Evolutionary conservation across 805 yeast genomes (phyloP).

Genomic region (Schizosaccharomyces osmophilus): DNA sequence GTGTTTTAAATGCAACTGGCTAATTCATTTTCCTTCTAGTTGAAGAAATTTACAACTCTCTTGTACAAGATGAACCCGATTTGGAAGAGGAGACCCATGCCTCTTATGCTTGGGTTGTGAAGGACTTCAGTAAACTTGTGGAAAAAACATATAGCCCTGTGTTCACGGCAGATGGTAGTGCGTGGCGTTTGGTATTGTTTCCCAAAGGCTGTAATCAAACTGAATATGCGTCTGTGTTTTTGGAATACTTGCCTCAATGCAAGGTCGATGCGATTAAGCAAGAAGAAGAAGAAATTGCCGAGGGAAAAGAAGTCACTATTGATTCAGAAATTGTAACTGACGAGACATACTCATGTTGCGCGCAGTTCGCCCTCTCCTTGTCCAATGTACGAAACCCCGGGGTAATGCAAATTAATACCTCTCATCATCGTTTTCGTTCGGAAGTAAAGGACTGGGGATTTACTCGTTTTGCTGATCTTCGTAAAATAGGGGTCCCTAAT

Average conservation of each 20-base stretch:
- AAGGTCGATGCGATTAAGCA: constrained; percentile 16
- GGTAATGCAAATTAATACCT: constrained; percentile 18
- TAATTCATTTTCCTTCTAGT: not conserved
- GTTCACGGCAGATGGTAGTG: not conserved
- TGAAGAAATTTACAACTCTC: not conserved
- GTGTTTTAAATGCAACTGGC: not conserved
- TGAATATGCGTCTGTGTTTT: constrained; percentile 1
- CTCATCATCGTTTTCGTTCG: constrained; percentile 55
- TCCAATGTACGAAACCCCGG: constrained; percentile 59
- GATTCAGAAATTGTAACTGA: constrained; percentile 36
- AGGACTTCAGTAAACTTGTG: not conserved
- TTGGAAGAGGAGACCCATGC: constrained; percentile 1
- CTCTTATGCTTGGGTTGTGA: not conserved
- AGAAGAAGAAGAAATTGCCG: constrained; percentile 48
- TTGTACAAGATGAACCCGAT: not conserved
- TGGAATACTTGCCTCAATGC: constrained; percentile 1
- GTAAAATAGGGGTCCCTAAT: constrained; percentile 16
- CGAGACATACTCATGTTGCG: constrained; percentile 24
- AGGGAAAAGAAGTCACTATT: constrained; percentile 13
- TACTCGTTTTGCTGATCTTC: constrained; percentile 41
- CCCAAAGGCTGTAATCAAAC: constrained; percentile 39
- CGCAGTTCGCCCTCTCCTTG: constrained; percentile 62
- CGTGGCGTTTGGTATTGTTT: constrained; percentile 29
- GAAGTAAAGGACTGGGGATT: constrained; percentile 92
- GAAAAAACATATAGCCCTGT: not conserved